phyloP scores from a whole-genome alignment of 495 filamentous ascomycete genomes.

The Penicillium steckii region DNA sequence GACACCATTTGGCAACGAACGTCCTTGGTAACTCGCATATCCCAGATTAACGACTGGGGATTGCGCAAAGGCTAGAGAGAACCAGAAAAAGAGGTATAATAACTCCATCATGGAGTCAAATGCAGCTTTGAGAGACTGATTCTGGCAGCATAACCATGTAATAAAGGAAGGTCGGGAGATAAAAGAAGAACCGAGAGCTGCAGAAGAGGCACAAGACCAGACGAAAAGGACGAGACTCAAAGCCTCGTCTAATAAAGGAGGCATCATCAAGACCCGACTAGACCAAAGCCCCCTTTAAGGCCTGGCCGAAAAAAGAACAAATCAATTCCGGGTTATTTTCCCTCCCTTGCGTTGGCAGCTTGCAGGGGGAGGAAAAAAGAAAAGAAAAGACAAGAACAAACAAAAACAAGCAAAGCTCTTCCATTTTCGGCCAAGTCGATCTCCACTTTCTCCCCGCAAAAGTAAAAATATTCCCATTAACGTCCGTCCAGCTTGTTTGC shows the following conservation, averaged over 20 bases:
- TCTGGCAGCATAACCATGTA: conserved; percentile 5
- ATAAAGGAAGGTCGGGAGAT: conserved; percentile 2
- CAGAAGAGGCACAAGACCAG: background rate
- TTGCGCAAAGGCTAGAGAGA: conserved; percentile 18
- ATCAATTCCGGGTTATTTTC: background rate
- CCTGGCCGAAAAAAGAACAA: too few relatives aligned
- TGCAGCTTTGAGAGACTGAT: background rate
- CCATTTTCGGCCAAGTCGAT: background rate
- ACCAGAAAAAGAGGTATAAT: conserved; percentile 16
- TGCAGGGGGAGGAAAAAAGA: background rate
- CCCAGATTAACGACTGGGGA: conserved; percentile 39
- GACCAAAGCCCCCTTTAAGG: background rate
- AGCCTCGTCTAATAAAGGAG: background rate
- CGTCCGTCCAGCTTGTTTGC: background rate
- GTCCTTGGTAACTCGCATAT: conserved; percentile 43
- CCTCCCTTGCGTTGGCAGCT: background rate
- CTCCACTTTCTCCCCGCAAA: conserved; percentile 24
- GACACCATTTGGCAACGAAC: conserved; percentile 41
- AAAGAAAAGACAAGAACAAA: background rate
- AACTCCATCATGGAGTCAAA: conserved; percentile 10
- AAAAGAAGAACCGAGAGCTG: conserved; percentile 5
- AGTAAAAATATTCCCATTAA: too few relatives aligned
- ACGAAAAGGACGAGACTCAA: background rate
- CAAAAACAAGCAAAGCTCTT: background rate
- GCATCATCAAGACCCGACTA: background rate